Conservation (phyloP, 768 basidiomycete genomes). For the Termitomyces sp. region DNA sequence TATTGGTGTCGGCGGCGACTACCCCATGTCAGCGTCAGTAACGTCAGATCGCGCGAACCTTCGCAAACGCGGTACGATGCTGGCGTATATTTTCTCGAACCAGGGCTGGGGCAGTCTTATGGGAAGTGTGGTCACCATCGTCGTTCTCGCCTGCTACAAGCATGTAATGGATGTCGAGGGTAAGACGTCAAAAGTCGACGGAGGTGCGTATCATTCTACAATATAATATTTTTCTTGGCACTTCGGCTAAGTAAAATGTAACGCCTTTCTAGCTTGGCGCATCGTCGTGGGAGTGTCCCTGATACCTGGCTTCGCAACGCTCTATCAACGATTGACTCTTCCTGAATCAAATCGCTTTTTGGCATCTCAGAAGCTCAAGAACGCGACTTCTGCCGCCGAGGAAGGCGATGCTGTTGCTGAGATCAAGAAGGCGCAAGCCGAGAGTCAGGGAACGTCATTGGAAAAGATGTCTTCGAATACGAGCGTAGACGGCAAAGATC, state of each 20-base stretch:
- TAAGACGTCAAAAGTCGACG: slow-evolving; percentile 64
- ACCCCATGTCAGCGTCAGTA: slow-evolving; percentile 72
- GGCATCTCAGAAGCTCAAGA: slow-evolving; percentile 35
- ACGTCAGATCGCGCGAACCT: slow-evolving; percentile 65
- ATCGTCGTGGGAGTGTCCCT: slow-evolving; percentile 74
- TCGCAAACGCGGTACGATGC: slow-evolving; percentile 65
- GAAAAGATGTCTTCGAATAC: not conserved
- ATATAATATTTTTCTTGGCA: too few relatives aligned
- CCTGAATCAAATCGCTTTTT: slow-evolving; percentile 61
- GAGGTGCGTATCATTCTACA: slow-evolving; percentile 36
- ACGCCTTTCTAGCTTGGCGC: slow-evolving; percentile 61
- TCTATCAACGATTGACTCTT: slow-evolving; percentile 74
- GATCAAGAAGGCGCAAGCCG: slow-evolving; percentile 30
- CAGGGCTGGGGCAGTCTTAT: slow-evolving; percentile 77
- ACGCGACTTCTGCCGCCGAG: slow-evolving; percentile 9
- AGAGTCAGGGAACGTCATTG: slow-evolving; percentile 22
- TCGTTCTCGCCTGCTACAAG: slow-evolving; percentile 64
- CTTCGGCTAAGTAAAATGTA: not conserved
- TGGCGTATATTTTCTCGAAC: slow-evolving; percentile 75
- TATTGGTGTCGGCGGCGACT: slow-evolving; percentile 77
- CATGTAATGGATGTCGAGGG: slow-evolving; percentile 56
- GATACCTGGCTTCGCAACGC: slow-evolving; percentile 68
- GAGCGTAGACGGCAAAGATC: slow-evolving; percentile 7
- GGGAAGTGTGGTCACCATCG: slow-evolving; percentile 58
- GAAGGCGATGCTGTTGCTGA: slow-evolving; percentile 25